A percentile compares a stretch with the other conserved stretches of the same genome.
Evolutionary conservation across 192 early-diverging fungal species (phyloP).

Genomic region (Podila epigama): DNA sequence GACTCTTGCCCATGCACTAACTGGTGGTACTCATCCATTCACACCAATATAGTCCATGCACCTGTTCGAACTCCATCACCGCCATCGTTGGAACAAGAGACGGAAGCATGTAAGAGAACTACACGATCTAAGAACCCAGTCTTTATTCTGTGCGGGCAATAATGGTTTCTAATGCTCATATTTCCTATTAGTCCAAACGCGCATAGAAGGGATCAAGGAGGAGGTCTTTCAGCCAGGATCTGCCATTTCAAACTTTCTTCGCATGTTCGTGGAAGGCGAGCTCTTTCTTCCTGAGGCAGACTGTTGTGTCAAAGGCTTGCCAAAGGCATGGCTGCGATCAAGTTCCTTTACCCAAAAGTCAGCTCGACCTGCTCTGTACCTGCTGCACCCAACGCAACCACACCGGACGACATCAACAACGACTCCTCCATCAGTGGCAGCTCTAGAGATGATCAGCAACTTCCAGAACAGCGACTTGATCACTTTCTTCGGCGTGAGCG

Average conservation of each 20-base stretch:
- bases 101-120: constrained; percentile 18
- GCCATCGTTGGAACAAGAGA: not conserved
- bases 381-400: constrained; percentile 38
- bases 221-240: constrained; percentile 13
- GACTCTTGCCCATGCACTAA: no score
- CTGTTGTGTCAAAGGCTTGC: constrained; percentile 39
- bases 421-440: constrained; percentile 28
- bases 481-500: constrained; percentile 38
- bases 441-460: constrained; percentile 13
- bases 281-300: constrained; percentile 24
- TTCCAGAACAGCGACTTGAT: constrained; percentile 38
- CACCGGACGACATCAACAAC: constrained; percentile 22
- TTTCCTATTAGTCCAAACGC: constrained; percentile 10
- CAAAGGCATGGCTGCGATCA: constrained; percentile 21
- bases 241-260: constrained; percentile 20
- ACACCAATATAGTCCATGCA: constrained; percentile 2
- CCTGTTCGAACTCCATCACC: constrained; percentile 9
- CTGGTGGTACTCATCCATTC: no score
- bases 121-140: not conserved
- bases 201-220: constrained; percentile 25
- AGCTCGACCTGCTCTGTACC: constrained; percentile 29
- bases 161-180: constrained; percentile 6
- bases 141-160: constrained; percentile 7
- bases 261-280: constrained; percentile 23
- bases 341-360: constrained; percentile 11